A percentile compares a stretch with the other conserved stretches of the same genome.
phyloP scores from a whole-genome alignment of 805 yeast species.

The Lipomyces anomalus region DNA sequence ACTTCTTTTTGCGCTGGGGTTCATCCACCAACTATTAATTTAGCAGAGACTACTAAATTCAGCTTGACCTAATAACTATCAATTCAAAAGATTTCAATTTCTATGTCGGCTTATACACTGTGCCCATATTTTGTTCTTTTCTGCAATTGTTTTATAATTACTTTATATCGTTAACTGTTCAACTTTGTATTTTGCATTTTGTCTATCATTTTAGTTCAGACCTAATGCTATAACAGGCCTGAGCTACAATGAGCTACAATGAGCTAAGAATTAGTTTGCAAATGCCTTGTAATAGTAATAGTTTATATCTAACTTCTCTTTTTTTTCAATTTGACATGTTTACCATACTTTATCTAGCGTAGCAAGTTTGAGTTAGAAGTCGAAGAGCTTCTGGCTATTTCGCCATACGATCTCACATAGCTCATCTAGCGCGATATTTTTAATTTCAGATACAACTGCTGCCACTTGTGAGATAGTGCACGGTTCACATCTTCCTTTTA shows the following conservation, averaged over 20 bases:
- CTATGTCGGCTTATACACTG: neutral
- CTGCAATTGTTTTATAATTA: neutral
- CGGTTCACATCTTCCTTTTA: conserved; percentile 90
- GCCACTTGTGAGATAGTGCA: conserved; percentile 79
- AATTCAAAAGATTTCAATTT: neutral
- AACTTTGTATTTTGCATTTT: neutral
- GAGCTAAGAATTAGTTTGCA: neutral
- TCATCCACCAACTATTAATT: too few relatives aligned
- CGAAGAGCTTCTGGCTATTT: conserved; percentile 47
- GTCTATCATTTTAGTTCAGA: neutral
- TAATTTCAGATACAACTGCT: conserved; percentile 52
- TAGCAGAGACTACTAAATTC: too few relatives aligned
- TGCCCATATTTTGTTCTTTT: conserved; percentile 3
- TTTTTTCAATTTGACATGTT: too few relatives aligned
- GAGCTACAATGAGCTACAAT: neutral
- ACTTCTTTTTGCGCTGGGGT: too few relatives aligned
- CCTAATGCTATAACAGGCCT: neutral
- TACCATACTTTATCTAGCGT: too few relatives aligned
- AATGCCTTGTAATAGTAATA: neutral
- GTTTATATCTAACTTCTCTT: too few relatives aligned
- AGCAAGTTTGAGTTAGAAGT: too few relatives aligned
- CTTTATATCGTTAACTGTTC: neutral
- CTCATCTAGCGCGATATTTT: conserved; percentile 38
- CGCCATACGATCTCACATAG: conserved; percentile 48
- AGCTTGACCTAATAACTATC: neutral